These are phyloP conservation scores for Paraglomus brasilianum DNA, from an alignment of 192 early-diverging fungal genomes.

Conservation along the genomic window DNA sequence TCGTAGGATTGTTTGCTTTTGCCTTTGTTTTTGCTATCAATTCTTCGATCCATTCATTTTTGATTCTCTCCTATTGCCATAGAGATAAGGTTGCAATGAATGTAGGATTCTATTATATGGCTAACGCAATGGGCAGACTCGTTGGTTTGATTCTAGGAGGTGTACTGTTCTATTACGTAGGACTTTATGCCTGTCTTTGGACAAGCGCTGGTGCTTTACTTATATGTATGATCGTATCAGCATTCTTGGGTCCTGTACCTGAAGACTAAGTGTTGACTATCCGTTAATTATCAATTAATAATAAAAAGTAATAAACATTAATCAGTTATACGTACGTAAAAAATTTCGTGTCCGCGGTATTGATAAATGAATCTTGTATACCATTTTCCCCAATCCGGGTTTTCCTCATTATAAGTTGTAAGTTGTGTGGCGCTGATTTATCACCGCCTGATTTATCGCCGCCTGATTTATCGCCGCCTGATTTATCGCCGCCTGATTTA, in stretches of 20 bases:
- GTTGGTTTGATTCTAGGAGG: slow-evolving; percentile 24
- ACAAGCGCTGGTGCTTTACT: slow-evolving; percentile 1
- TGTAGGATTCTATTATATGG: slow-evolving; percentile 34
- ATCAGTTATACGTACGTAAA: no score
- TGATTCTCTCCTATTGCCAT: slow-evolving; percentile 31
- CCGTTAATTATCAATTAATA: no score
- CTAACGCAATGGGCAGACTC: slow-evolving; percentile 27
- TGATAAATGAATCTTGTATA: no score
- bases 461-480: no score
- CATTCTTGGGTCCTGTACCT: slow-evolving; percentile 24
- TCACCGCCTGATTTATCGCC: no score
- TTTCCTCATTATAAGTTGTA: no score
- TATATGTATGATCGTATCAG: not conserved
- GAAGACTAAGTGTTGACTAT: slow-evolving; percentile 19
- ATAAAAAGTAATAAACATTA: no score
- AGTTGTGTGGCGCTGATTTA: no score
- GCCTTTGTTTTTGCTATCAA: slow-evolving; percentile 31
- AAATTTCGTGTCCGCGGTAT: no score
- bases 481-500: no score
- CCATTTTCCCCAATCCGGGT: no score
- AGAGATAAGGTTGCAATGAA: slow-evolving; percentile 30
- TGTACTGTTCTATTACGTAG: slow-evolving; percentile 5
- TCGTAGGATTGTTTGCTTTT: slow-evolving; percentile 20
- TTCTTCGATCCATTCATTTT: slow-evolving; percentile 31
- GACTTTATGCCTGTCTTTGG: slow-evolving; percentile 27